Base-by-base conservation (phyloP, 192 early-diverging fungal genomes). In the Diversispora eburnea region DNA sequence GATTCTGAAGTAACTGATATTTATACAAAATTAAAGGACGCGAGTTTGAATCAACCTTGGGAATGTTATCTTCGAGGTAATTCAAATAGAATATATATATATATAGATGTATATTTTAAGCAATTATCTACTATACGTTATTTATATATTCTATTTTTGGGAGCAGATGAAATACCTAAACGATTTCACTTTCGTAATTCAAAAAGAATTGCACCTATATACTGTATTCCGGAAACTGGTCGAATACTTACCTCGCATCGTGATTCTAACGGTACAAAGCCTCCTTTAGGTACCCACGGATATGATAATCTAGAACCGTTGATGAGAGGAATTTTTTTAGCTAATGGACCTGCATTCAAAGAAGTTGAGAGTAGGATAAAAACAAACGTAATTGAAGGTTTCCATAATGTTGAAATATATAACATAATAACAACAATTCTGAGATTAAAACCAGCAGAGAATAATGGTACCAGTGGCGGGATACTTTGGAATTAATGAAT, bases 291-390 rank as follows among this genome's bases (percentile, higher is more conserved):
- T 25, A 83, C 86, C 43, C 96, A 98, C 76, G 96, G 96, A 5
- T 98, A 93, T 81, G 91, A 95, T 74, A 85, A 91, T 79, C 51
- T 82, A 73, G 75, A 87, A 48, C 77, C 80, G 5, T 86, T 90
- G 15, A 98, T 98, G 94, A 84, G 91, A 7, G 90, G 93, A 3
- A 90, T 93, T 9, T 95, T 95, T 78, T 77, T 95, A 67, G 95
- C 94, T 1, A 80, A 78, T 22, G 95, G 94, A 3, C 91, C 92
- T 0, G 77, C 83, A 3, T 91, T 93, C 76, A 75, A 77, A 8
- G 49, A 51, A 12, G 78, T 22, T 19, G 69, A 25, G n/a, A 63
- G 2, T 33, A 33, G 0, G 25, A 33, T 33, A 41, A 64, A 9
- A 55, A 66, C 25, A 5, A 76, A 56, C 8, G 74, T 78, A 0